These are phyloP conservation scores for Aspergillus tubingensis DNA, from an alignment of 2,329 filamentous ascomycete species.

Conservation along the genomic window DNA sequence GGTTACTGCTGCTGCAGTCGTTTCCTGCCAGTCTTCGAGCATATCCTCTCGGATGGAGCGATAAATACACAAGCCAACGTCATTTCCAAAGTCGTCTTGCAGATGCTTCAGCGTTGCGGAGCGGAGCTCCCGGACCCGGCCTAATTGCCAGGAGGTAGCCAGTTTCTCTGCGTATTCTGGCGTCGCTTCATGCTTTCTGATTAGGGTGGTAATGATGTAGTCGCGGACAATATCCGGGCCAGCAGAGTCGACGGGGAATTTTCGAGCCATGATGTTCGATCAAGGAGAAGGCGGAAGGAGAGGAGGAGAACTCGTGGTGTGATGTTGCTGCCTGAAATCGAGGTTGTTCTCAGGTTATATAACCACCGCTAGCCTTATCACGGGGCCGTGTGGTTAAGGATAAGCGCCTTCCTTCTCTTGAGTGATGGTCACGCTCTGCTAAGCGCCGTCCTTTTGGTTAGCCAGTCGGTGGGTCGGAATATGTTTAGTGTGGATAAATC, in stretches of 20 bases:
- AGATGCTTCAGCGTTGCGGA: slow-evolving; percentile 1
- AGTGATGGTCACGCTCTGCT: too few species aligned
- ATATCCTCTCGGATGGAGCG: not conserved
- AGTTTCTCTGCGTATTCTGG: not conserved
- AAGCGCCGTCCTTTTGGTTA: too few species aligned
- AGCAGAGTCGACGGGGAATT: not conserved
- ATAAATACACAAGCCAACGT: slow-evolving; percentile 7
- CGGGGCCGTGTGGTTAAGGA: too few species aligned
- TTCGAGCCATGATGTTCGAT: not conserved
- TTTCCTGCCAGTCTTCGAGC: not conserved
- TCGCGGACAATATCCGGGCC: not conserved
- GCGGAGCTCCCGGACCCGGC: slow-evolving; percentile 1
- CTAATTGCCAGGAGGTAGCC: not conserved
- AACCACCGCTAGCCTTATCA: too few species aligned
- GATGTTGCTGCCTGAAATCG: too few species aligned
- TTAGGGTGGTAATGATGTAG: slow-evolving; percentile 1
- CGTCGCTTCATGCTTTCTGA: not conserved
- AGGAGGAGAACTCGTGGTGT: too few species aligned
- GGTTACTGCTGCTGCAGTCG: not conserved
- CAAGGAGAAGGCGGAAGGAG: too few species aligned
- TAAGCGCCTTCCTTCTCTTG: too few species aligned
- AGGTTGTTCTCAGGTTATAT: too few species aligned
- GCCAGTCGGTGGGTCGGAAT: too few species aligned
- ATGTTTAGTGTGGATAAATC: too few species aligned
- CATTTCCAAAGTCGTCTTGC: slow-evolving; percentile 2